Base-by-base conservation (phyloP, 768 basidiomycete species). In the Crucibulum laeve region DNA sequence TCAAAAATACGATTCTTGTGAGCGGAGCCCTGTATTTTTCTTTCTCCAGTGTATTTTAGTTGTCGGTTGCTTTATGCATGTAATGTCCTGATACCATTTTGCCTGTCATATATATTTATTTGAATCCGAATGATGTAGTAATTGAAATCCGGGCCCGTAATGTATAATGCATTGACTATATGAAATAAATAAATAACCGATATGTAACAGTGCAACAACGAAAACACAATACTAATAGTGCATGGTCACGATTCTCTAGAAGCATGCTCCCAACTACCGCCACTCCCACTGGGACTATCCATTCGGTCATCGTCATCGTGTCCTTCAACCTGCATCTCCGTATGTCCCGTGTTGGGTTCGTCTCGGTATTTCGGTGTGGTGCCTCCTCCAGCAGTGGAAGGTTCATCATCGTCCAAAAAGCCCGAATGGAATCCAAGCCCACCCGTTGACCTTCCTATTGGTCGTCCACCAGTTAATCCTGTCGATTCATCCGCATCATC, bases 331-430 rank as follows among this genome's bases (percentile, higher is more conserved):
- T 25, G 42, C 44, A 37, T 36, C 18, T 33, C 13, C 10, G 10
- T 10, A 15, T 10, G 15, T 14, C n/a, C 43, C 21, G 57, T 54
- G 17, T 63, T 64, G 8, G 82, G 83, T 46, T 82, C 78, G 53
- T 90, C 88, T n/a, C 59, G 63, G 54, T 78, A 76, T 52, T 54
- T 51, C 19, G 65, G 53, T 21, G 64, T 56, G 15, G 53, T 48
- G n/a, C 59, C 46, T 18, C 54, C 62, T 13, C 60, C 63, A 25
- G 64, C 61, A 13, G 63, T 59, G 8, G 62, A 58, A 8, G 64
- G 62, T 3, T 84, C 82, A 48, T 90, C 89, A 56, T 92, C 91
- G 19, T 88, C 87, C 56, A 91, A 63, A 67, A 91, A 91, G 22
- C 80, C 87, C 25, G 87, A 80, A 59, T 92, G 89, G 63, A 84